Evolutionary conservation across 1,284 basidiomycete genomes (phyloP).

Genomic region (Mrakiaceae sp.): DNA sequence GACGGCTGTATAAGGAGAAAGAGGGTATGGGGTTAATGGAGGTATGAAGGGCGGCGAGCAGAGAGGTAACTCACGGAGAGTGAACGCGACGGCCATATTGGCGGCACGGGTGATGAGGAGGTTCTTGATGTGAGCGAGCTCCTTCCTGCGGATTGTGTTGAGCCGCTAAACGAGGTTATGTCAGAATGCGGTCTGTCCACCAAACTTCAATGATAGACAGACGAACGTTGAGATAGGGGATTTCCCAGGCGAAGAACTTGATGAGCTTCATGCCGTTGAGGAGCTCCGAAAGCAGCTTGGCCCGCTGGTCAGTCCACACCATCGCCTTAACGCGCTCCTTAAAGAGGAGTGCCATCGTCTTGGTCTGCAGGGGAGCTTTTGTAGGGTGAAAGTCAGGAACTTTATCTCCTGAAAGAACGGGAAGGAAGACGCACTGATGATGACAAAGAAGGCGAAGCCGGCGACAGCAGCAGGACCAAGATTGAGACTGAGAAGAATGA

Average conservation of each 20-base stretch:
- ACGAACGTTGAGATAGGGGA: constrained; percentile 45
- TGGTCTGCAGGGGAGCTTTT: constrained; percentile 49
- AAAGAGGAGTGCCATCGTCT: constrained; percentile 66
- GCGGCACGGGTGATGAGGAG: constrained; percentile 62
- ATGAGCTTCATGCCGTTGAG: constrained; percentile 77
- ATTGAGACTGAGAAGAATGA: constrained; percentile 55
- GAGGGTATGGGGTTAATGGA: constrained; percentile 49
- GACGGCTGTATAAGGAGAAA: constrained; percentile 44
- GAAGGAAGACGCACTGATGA: constrained; percentile 30
- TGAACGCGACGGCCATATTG: constrained; percentile 45
- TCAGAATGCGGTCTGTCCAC: constrained; percentile 18
- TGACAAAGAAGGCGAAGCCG: constrained; percentile 45
- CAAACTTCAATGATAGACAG: not conserved
- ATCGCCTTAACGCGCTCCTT: constrained; percentile 61
- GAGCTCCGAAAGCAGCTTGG: constrained; percentile 46
- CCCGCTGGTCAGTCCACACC: constrained; percentile 61
- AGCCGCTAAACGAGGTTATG: constrained; percentile 36
- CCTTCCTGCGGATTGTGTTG: constrained; percentile 52
- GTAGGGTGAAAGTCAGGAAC: constrained; percentile 42
- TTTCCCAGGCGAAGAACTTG: constrained; percentile 62
- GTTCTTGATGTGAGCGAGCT: constrained; percentile 66
- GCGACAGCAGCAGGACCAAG: constrained; percentile 71
- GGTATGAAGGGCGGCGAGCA: constrained; percentile 22
- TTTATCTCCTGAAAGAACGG: too few species aligned
- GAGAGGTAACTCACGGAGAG: constrained; percentile 25